Percentiles rank a stretch among this genome's conserved stretches.
Evolutionary conservation across 1,139 yeast genomes (phyloP).

Genomic region (Starmera stellimalicola): DNA sequence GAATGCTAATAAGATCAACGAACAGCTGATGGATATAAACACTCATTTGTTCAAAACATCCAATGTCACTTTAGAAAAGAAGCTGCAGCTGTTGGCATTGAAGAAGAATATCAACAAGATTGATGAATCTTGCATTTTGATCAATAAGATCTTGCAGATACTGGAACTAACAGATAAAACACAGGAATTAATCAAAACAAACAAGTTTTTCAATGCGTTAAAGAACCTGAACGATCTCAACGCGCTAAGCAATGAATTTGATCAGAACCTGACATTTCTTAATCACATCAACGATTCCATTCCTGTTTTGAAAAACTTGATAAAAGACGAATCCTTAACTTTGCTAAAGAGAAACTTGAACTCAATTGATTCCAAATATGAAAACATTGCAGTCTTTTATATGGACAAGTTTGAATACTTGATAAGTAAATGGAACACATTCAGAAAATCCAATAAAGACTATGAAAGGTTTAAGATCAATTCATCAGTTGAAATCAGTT

Average conservation of each 20-base stretch:
- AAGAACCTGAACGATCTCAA: constrained; percentile 71
- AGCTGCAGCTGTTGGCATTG: constrained; percentile 42
- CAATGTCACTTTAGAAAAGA: constrained; percentile 47
- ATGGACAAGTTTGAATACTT: constrained; percentile 47
- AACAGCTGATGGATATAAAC: constrained; percentile 42
- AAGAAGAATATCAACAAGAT: constrained; percentile 54
- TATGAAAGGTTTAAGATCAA: constrained; percentile 61
- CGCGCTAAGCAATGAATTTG: constrained; percentile 54
- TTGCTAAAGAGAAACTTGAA: constrained; percentile 65
- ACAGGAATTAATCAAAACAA: constrained; percentile 66
- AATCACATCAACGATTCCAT: constrained; percentile 62
- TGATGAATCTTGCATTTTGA: constrained; percentile 50
- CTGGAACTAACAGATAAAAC: constrained; percentile 81
- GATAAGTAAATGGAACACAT: constrained; percentile 47
- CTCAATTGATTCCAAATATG: constrained; percentile 51
- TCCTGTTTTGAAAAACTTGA: constrained; percentile 67
- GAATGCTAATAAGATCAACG: constrained; percentile 44
- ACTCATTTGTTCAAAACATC: constrained; percentile 55
- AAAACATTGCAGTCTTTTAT: constrained; percentile 49
- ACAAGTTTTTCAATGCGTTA: constrained; percentile 79
- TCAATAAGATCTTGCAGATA: constrained; percentile 68
- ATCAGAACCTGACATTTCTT: constrained; percentile 70
- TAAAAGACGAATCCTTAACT: constrained; percentile 70
- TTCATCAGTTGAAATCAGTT: constrained; percentile 74
- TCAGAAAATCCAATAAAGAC: constrained; percentile 29